Evolutionary conservation across 345 rosid species (phyloP).

Genomic region (Fremontodendron californicum): DNA sequence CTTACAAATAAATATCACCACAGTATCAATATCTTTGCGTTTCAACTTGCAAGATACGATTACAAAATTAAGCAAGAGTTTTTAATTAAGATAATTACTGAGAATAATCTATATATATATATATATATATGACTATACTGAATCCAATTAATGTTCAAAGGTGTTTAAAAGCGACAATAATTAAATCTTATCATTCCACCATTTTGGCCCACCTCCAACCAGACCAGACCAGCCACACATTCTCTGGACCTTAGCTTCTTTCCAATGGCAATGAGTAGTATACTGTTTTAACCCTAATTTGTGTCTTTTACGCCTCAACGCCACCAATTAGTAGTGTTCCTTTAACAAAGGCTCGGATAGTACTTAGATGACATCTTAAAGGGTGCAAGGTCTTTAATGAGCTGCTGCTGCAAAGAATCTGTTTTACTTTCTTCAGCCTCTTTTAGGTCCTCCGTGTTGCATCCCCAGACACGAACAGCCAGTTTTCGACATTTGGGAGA

Average conservation of each 20-base stretch:
- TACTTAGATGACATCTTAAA: constrained; percentile 59
- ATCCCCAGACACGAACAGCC: constrained; percentile 87
- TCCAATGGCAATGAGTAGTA: neutral
- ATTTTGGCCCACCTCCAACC: neutral
- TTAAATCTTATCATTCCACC: neutral
- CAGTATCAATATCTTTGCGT: neutral
- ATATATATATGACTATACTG: neutral
- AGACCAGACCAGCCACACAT: too few relatives aligned
- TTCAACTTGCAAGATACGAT: too few relatives aligned
- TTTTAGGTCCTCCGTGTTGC: constrained; percentile 49
- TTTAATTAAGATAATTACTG: neutral
- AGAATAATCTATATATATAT: neutral
- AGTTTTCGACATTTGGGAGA: constrained; percentile 80
- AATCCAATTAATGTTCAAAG: neutral
- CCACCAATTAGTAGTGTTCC: neutral
- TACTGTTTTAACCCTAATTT: neutral
- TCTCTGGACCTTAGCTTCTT: constrained; percentile 1
- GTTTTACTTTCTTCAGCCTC: constrained; percentile 36
- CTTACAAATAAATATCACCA: neutral
- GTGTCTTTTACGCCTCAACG: neutral
- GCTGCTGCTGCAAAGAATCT: constrained; percentile 34
- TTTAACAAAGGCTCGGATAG: constrained; percentile 73
- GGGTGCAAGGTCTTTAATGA: constrained; percentile 44
- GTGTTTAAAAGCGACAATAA: neutral
- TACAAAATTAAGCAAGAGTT: too few relatives aligned